phyloP scores from a whole-genome alignment of 495 filamentous ascomycete species.

The Aspergillus haitiensis region DNA sequence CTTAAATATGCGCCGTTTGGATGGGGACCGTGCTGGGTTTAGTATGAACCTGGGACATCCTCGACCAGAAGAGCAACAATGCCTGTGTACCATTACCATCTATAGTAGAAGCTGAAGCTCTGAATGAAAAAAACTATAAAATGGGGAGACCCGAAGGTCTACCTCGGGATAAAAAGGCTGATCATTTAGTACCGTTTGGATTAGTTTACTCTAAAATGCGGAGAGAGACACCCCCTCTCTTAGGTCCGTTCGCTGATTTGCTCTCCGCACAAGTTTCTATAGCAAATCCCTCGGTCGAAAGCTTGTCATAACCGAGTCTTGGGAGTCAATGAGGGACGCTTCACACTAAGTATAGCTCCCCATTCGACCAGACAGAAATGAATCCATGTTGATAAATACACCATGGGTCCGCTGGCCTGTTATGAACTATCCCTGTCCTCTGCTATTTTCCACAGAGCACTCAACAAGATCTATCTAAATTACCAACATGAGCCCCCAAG shows the following conservation, averaged over 20 bases:
- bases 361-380: neutral
- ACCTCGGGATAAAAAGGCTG: slow-evolving; percentile 2
- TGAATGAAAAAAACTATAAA: slow-evolving; percentile 18
- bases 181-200: neutral
- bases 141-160: slow-evolving; percentile 6
- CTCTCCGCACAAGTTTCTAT: neutral
- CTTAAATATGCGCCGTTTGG: slow-evolving; percentile 3
- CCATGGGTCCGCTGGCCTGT: too few species aligned
- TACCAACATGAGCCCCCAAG: neutral
- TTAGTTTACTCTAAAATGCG: neutral
- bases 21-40: neutral
- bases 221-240: slow-evolving; percentile 5
- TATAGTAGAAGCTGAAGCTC: slow-evolving; percentile 11
- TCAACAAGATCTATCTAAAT: neutral
- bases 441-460: neutral
- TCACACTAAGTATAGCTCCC: neutral
- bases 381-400: too few species aligned
- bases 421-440: neutral
- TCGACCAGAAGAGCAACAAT: slow-evolving; percentile 6
- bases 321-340: neutral
- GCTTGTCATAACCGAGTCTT: neutral
- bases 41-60: neutral
- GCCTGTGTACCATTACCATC: slow-evolving; percentile 23
- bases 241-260: neutral
- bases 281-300: neutral